Evolutionary conservation across 208 protist genomes (phyloP).

Genomic region (Trypanosoma avium): DNA sequence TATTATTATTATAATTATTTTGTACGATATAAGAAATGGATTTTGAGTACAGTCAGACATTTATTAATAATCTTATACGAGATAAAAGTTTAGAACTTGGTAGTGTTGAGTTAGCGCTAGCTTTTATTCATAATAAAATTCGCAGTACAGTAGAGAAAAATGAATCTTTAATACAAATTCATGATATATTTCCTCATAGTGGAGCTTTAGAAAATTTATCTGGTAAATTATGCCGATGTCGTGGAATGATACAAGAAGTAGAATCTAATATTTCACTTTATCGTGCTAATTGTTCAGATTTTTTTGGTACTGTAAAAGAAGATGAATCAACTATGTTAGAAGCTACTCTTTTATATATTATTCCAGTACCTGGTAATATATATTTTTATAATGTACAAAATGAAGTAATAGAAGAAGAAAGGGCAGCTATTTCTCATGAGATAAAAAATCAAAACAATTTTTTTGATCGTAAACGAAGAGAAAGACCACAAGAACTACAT

Average conservation of each 20-base stretch:
- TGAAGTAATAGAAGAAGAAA: background rate
- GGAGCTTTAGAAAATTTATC: conserved; percentile 9
- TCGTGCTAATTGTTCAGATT: conserved; percentile 33
- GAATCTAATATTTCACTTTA: conserved; percentile 56
- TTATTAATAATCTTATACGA: conserved; percentile 35
- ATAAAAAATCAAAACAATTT: background rate
- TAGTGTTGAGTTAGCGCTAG: conserved; percentile 31
- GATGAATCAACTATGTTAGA: conserved; percentile 46
- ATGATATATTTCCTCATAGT: conserved; percentile 47
- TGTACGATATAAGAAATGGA: no score
- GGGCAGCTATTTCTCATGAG: background rate
- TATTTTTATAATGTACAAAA: conserved; percentile 50
- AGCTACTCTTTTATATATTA: conserved; percentile 65
- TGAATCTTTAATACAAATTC: background rate
- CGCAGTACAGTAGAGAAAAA: background rate
- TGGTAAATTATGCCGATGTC: conserved; percentile 52
- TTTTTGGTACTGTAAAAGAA: conserved; percentile 29
- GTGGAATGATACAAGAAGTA: conserved; percentile 87
- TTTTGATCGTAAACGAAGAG: conserved; percentile 14
- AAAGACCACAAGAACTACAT: conserved; percentile 11
- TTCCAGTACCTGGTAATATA: conserved; percentile 75
- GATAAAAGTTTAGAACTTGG: conserved; percentile 31
- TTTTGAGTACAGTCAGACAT: conserved; percentile 21
- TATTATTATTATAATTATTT: background rate
- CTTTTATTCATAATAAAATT: conserved; percentile 27